Conservation (phyloP, 1,284 basidiomycete species). For the Microbotryum scabiosae region DNA sequence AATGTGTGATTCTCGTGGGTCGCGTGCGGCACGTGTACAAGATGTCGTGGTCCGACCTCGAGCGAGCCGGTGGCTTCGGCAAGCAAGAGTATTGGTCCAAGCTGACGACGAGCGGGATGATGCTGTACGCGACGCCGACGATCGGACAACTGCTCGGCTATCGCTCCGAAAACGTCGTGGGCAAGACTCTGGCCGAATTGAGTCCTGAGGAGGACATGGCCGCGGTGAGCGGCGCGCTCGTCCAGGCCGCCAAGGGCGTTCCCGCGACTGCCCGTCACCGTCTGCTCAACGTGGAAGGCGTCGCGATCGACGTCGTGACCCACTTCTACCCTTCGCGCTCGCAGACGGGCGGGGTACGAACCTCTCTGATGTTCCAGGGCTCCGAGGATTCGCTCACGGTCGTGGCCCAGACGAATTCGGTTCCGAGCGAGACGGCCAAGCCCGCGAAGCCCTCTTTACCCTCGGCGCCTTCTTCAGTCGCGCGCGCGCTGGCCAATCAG, state of each 20-base stretch:
- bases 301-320: slow-evolving; percentile 30
- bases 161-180: slow-evolving; percentile 1
- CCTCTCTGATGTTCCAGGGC: too few relatives aligned
- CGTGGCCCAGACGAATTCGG: slow-evolving; percentile 17
- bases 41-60: slow-evolving; percentile 51
- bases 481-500: too few relatives aligned
- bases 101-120: slow-evolving; percentile 31
- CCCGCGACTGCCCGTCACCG: slow-evolving; percentile 22
- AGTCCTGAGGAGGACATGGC: slow-evolving; percentile 3
- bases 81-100: slow-evolving; percentile 34
- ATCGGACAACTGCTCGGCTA: slow-evolving; percentile 28
- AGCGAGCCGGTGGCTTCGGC: slow-evolving; percentile 28
- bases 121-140: slow-evolving; percentile 30
- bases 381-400: slow-evolving; percentile 4
- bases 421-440: slow-evolving; percentile 10
- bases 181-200: slow-evolving; percentile 15
- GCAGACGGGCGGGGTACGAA: neutral
- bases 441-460: neutral
- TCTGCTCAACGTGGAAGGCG: slow-evolving; percentile 13
- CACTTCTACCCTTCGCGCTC: slow-evolving; percentile 29
- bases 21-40: slow-evolving; percentile 59
- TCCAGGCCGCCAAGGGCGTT: slow-evolving; percentile 4
- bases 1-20: slow-evolving; percentile 65
- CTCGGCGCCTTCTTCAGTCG: neutral
- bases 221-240: slow-evolving; percentile 15